A percentile compares a stretch with the other conserved stretches of the same genome.
Evolutionary conservation across 768 basidiomycete genomes (phyloP).

Genomic region (Naematelia aurantialba): DNA sequence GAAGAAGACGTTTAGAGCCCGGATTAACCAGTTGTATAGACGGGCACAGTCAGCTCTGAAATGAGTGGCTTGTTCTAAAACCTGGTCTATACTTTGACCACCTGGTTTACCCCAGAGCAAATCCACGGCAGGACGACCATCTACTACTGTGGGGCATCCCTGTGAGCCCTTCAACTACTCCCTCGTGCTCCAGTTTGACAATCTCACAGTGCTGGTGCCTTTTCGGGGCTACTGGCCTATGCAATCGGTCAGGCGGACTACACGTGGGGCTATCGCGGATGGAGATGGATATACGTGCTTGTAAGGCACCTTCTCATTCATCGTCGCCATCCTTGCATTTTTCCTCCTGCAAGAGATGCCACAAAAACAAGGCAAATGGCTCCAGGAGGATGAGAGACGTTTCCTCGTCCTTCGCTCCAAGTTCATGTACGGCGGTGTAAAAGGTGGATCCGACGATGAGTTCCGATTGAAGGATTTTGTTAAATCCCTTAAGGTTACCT

Average conservation of each 20-base stretch:
- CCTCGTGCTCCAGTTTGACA: neutral
- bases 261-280: conserved; percentile 22
- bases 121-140: conserved; percentile 24
- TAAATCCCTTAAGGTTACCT: neutral
- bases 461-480: neutral
- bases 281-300: conserved; percentile 35
- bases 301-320: conserved; percentile 27
- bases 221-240: conserved; percentile 28
- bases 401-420: conserved; percentile 26
- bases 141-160: conserved; percentile 26
- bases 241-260: conserved; percentile 23
- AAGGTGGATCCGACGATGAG: neutral
- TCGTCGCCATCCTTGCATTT: conserved; percentile 20
- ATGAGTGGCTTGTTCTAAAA: neutral
- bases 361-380: conserved; percentile 22
- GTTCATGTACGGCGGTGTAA: conserved; percentile 23
- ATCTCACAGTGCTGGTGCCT: conserved; percentile 16
- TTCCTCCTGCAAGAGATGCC: conserved; percentile 27
- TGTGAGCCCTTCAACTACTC: conserved; percentile 5
- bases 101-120: conserved; percentile 33
- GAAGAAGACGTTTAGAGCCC: too few species aligned
- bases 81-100: conserved; percentile 29
- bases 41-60: neutral
- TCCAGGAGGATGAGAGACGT: conserved; percentile 24
- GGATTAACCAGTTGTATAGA: too few species aligned